phyloP scores from a whole-genome alignment of 352 stramenopile genomes.

The Phytopythium delawarense region DNA sequence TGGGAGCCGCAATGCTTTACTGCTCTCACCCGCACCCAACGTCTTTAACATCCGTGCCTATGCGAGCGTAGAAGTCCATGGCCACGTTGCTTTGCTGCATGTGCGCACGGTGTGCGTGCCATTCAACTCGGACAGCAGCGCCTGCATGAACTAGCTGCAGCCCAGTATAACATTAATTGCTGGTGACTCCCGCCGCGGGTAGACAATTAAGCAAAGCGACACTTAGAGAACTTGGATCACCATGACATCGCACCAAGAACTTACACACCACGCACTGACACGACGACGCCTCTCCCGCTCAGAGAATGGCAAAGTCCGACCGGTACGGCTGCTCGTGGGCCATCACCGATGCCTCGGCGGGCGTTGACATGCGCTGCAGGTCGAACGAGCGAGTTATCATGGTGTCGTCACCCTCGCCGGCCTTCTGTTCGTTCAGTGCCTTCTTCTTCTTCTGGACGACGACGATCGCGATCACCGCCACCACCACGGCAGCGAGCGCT shows the following conservation, averaged over 20 bases:
- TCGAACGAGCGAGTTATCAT: constrained; percentile 15
- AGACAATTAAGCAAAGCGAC: neutral
- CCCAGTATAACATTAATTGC: neutral
- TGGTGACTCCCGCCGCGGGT: neutral
- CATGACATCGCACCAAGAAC: neutral
- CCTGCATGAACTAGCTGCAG: neutral
- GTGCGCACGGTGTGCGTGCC: too few relatives aligned
- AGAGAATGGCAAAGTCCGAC: constrained; percentile 8
- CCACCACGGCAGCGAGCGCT: constrained; percentile 11
- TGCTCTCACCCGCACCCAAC: too few relatives aligned
- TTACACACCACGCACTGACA: neutral
- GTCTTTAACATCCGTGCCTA: too few relatives aligned
- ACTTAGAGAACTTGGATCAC: neutral
- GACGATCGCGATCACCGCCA: constrained; percentile 20
- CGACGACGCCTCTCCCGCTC: neutral
- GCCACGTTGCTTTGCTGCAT: neutral
- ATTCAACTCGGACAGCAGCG: neutral
- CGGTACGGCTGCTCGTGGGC: neutral
- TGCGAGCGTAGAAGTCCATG: too few relatives aligned
- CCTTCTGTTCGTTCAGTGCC: constrained; percentile 21
- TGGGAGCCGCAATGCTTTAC: neutral
- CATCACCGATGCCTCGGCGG: neutral
- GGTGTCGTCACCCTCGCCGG: constrained; percentile 5
- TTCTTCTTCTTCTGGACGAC: constrained; percentile 20
- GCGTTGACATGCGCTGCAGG: constrained; percentile 17